phyloP scores from a whole-genome alignment of 2,329 filamentous ascomycete species.

The Hymenoscyphus linearis region DNA sequence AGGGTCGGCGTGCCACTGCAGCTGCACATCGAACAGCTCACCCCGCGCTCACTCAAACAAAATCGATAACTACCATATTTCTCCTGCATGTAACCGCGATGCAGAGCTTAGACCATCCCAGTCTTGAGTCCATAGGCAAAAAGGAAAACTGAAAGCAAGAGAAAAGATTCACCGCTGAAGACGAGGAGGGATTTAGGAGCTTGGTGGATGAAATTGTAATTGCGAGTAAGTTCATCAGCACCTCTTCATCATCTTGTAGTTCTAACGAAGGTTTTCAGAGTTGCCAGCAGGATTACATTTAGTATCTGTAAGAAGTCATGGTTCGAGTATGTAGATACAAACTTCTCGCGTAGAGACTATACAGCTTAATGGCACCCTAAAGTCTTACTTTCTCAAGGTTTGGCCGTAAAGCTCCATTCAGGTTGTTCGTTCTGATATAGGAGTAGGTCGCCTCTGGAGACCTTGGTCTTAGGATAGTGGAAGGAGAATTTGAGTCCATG shows the following conservation, averaged over 20 bases:
- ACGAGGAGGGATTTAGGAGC: not conserved
- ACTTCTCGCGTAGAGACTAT: not conserved
- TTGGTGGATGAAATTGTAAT: not conserved
- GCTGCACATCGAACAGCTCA: too few relatives aligned
- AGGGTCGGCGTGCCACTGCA: too few relatives aligned
- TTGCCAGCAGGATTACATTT: not conserved
- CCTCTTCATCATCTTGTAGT: not conserved
- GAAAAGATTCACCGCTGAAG: not conserved
- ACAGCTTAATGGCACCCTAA: not conserved
- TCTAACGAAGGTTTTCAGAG: not conserved
- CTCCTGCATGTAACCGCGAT: too few relatives aligned
- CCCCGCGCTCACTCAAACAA: too few relatives aligned
- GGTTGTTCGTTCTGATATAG: not conserved
- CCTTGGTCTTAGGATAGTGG: not conserved
- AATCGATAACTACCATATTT: too few relatives aligned
- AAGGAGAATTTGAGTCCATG: constrained; percentile 39
- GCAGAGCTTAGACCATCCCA: too few relatives aligned
- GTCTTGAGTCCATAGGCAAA: too few relatives aligned
- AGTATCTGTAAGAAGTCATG: not conserved
- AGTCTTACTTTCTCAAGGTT: constrained; percentile 2
- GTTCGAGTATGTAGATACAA: not conserved
- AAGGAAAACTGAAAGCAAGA: too few relatives aligned
- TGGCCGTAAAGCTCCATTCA: not conserved
- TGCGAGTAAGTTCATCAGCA: not conserved
- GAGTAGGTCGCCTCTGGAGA: not conserved